Conservation (phyloP, 805 yeast genomes). For the Yamadazyma insecticola region DNA sequence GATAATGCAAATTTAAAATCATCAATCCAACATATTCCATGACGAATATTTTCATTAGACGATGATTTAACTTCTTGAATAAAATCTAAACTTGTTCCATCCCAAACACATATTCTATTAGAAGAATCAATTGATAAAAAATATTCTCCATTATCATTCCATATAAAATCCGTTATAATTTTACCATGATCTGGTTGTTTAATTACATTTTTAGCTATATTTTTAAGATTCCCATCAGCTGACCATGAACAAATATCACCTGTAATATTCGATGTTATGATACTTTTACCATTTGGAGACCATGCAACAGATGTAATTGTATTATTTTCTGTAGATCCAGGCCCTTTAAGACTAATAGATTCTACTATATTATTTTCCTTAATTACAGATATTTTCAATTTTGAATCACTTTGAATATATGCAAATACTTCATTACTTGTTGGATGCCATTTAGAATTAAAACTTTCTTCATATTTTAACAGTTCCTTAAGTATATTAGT, state of each 20-base stretch:
- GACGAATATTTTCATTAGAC: conserved; percentile 8
- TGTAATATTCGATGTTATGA: conserved; percentile 60
- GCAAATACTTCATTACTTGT: conserved; percentile 43
- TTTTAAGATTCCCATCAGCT: conserved; percentile 59
- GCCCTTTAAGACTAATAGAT: conserved; percentile 26
- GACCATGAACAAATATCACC: conserved; percentile 85
- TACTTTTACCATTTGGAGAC: conserved; percentile 60
- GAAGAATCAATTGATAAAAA: conserved; percentile 55
- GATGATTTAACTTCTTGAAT: conserved; percentile 20
- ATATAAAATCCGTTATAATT: conserved; percentile 49
- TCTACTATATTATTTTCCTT: conserved; percentile 23
- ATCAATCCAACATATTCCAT: conserved; percentile 73
- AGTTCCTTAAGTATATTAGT: conserved; percentile 37
- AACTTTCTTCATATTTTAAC: conserved; percentile 38
- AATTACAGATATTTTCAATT: conserved; percentile 42
- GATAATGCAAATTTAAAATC: conserved; percentile 67
- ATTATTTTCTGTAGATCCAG: conserved; percentile 15
- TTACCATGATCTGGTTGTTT: conserved; percentile 9
- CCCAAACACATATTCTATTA: conserved; percentile 55
- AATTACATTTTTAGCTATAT: conserved; percentile 26
- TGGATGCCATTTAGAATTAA: conserved; percentile 58
- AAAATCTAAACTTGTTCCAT: conserved; percentile 39
- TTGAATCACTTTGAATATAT: conserved; percentile 47
- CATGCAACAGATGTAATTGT: conserved; percentile 42
- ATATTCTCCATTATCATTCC: conserved; percentile 56